A percentile compares a stretch with the other conserved stretches of the same genome.
Conservation (phyloP, 768 basidiomycete species). For the Termitomyces sp. region DNA sequence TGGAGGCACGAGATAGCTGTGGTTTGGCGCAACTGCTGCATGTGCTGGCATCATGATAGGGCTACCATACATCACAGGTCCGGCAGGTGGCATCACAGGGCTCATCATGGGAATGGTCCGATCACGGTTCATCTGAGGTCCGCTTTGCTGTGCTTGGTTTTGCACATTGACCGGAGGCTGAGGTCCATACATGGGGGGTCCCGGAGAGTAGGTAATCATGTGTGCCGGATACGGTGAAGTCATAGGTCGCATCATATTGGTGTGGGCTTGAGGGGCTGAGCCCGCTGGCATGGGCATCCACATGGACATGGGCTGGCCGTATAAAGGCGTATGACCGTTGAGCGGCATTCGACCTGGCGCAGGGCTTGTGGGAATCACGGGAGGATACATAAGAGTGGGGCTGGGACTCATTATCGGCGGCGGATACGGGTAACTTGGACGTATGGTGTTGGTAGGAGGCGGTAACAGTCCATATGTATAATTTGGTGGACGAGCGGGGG, state of each 20-base stretch:
- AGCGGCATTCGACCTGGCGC: conserved; percentile 55
- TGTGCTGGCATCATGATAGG: conserved; percentile 66
- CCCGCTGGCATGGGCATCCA: conserved; percentile 56
- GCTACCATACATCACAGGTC: conserved; percentile 60
- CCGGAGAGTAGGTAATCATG: conserved; percentile 60
- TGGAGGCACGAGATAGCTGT: conserved; percentile 42
- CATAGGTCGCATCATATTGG: conserved; percentile 49
- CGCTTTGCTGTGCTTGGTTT: conserved; percentile 32
- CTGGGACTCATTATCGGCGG: conserved; percentile 70
- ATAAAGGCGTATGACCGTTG: conserved; percentile 57
- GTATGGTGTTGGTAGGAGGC: conserved; percentile 43
- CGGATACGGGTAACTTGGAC: conserved; percentile 56
- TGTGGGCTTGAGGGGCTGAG: conserved; percentile 39
- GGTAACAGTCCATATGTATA: conserved; percentile 37
- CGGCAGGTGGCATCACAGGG: conserved; percentile 63
- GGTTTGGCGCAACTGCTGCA: conserved; percentile 31
- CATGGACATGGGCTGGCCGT: conserved; percentile 58
- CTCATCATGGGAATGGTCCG: conserved; percentile 61
- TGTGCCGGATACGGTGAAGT: conserved; percentile 60
- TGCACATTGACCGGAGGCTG: conserved; percentile 39
- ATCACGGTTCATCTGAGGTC: conserved; percentile 33
- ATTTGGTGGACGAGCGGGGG: conserved; percentile 37
- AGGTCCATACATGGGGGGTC: conserved; percentile 43
- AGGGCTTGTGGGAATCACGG: conserved; percentile 54
- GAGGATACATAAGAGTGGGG: conserved; percentile 62